A percentile compares a stretch with the other conserved stretches of the same genome.
Evolutionary conservation across 2,329 filamentous ascomycete species (phyloP).

Genomic region (Hypoxylon sp.): DNA sequence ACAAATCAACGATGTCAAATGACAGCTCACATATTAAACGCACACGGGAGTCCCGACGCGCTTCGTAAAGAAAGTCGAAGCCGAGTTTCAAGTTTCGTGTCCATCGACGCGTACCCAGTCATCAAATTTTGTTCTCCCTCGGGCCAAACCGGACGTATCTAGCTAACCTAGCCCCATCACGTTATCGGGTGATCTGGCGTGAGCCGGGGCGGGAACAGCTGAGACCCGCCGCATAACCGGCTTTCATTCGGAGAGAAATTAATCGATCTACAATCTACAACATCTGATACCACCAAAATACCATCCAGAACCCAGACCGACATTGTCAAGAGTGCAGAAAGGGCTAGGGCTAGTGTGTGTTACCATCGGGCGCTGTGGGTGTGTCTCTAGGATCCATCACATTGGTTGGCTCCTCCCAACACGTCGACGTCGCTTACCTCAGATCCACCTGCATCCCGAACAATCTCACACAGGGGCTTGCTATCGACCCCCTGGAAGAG

Average conservation of each 20-base stretch:
- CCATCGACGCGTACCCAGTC: conserved; percentile 11
- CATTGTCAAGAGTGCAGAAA: conserved; percentile 23
- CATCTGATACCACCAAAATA: conserved; percentile 34
- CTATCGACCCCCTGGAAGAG: conserved; percentile 9
- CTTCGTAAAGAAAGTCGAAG: conserved; percentile 12
- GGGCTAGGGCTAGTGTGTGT: conserved; percentile 9
- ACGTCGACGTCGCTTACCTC: conserved; percentile 21
- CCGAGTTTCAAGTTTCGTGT: conserved; percentile 1
- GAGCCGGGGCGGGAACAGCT: conserved; percentile 26
- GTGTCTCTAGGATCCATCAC: conserved; percentile 2
- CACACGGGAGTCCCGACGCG: conserved; percentile 7
- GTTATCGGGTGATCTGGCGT: conserved; percentile 40
- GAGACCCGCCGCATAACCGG: conserved; percentile 34
- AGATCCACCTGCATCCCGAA: conserved; percentile 25
- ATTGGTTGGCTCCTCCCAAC: conserved; percentile 16
- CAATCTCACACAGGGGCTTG: conserved; percentile 5
- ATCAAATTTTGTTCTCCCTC: conserved; percentile 1
- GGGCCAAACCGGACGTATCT: conserved; percentile 32
- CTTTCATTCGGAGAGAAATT: conserved; percentile 29
- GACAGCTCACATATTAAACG: neutral
- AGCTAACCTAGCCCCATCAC: conserved; percentile 1
- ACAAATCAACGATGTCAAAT: neutral
- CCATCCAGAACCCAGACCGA: conserved; percentile 29
- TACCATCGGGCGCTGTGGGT: conserved; percentile 11
- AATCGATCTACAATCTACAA: conserved; percentile 35